Conservation (phyloP, 106 monocot genomes). For the Agapanthus africanus region DNA sequence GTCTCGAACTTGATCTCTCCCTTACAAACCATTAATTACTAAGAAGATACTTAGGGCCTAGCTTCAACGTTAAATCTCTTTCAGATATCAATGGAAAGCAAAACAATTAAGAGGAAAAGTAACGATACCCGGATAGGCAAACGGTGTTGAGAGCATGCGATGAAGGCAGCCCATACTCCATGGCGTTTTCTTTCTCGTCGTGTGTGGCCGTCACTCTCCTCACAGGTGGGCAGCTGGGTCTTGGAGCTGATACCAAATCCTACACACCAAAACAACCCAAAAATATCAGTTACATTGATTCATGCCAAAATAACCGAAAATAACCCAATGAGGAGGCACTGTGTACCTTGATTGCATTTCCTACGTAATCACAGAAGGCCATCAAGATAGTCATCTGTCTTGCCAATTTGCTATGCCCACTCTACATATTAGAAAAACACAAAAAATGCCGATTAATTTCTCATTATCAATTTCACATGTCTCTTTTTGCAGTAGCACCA, state of each 20-base stretch:
- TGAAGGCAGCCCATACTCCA: conserved; percentile 10
- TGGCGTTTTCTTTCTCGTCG: conserved; percentile 77
- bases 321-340: neutral
- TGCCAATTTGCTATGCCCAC: conserved; percentile 76
- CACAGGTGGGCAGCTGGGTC: conserved; percentile 37
- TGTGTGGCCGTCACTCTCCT: conserved; percentile 69
- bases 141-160: conserved; percentile 64
- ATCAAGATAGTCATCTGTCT: conserved; percentile 78
- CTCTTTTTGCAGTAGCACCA: neutral
- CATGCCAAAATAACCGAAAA: no score
- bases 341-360: conserved; percentile 75
- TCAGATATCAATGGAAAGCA: neutral
- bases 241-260: conserved; percentile 8
- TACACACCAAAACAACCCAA: neutral
- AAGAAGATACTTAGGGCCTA: neutral
- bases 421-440: conserved; percentile 32
- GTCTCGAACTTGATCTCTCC: no score
- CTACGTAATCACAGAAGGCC: conserved; percentile 88
- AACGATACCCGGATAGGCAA: conserved; percentile 47
- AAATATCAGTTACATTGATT: neutral
- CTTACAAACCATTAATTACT: neutral
- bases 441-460: neutral
- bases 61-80: neutral
- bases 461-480: neutral
- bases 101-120: neutral